Conservation (phyloP, 2,329 filamentous ascomycete species). For the Dryadomyces quercivorus region DNA sequence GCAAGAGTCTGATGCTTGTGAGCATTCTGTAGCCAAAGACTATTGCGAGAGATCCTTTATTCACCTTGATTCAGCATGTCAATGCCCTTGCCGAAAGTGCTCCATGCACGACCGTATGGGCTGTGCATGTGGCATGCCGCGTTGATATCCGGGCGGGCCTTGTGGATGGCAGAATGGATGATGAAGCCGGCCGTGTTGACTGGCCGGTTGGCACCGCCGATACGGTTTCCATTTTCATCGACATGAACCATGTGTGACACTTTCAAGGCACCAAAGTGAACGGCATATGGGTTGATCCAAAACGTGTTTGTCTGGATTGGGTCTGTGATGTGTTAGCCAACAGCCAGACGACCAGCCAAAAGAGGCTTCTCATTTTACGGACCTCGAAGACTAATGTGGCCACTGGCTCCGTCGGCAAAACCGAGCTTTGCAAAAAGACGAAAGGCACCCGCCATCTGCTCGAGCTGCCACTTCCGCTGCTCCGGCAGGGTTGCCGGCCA, state of each 20-base stretch:
- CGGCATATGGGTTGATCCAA: conserved; percentile 49
- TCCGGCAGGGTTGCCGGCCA: too few species aligned
- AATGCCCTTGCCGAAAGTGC: conserved; percentile 46
- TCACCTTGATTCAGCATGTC: conserved; percentile 56
- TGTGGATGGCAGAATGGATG: conserved; percentile 56
- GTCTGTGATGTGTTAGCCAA: conserved; percentile 16
- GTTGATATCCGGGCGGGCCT: conserved; percentile 50
- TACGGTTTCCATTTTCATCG: conserved; percentile 23
- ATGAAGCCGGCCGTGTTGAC: conserved; percentile 58
- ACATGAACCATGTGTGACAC: conserved; percentile 48
- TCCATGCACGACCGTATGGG: conserved; percentile 54
- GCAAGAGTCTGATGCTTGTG: conserved; percentile 35
- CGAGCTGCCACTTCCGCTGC: too few species aligned
- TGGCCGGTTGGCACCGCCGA: too few species aligned
- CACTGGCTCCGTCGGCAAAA: conserved; percentile 31
- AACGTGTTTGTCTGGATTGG: conserved; percentile 40
- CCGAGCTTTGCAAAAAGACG: conserved; percentile 33
- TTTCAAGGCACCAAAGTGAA: conserved; percentile 43
- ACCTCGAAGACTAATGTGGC: conserved; percentile 29
- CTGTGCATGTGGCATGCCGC: conserved; percentile 59
- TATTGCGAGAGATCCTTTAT: neutral
- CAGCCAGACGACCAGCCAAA: neutral
- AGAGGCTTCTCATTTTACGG: neutral
- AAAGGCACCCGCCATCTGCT: conserved; percentile 29
- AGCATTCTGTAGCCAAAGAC: conserved; percentile 46